Percentiles rank a stretch among this genome's conserved stretches.
Evolutionary conservation across 768 basidiomycete species (phyloP).

Genomic region (Candolleomyces eurysporus): DNA sequence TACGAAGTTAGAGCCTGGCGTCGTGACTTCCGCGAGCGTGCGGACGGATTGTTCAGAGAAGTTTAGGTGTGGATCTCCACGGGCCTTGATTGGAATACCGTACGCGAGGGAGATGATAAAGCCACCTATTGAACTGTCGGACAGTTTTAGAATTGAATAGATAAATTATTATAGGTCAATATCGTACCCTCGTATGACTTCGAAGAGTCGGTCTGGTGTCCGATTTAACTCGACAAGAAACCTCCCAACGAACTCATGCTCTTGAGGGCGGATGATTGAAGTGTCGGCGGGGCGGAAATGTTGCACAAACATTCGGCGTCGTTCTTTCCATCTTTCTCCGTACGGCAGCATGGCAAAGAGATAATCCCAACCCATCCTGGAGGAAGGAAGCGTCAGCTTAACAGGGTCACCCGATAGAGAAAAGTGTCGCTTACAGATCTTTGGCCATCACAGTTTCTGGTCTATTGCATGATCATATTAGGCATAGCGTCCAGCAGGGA

Average conservation of each 20-base stretch:
- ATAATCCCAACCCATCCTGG: slow-evolving; percentile 37
- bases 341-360: slow-evolving; percentile 39
- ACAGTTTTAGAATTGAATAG: too few species aligned
- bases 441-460: not conserved
- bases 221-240: not conserved
- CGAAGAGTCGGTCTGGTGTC: not conserved
- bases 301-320: slow-evolving; percentile 37
- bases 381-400: too few species aligned
- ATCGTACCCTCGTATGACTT: not conserved
- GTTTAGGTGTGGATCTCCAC: slow-evolving; percentile 22
- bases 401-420: too few species aligned
- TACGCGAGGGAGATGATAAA: slow-evolving; percentile 22
- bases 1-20: slow-evolving; percentile 17
- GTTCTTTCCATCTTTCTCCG: slow-evolving; percentile 38
- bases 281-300: slow-evolving; percentile 36
- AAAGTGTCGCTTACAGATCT: slow-evolving; percentile 9
- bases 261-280: slow-evolving; percentile 26
- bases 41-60: slow-evolving; percentile 15
- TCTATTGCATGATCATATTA: not conserved
- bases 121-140: slow-evolving; percentile 21
- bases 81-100: slow-evolving; percentile 21
- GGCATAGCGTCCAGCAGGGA: too few species aligned
- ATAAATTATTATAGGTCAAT: too few species aligned
- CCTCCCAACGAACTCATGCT: slow-evolving; percentile 5
- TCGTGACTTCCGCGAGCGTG: slow-evolving; percentile 12